Percentiles rank a stretch among this genome's conserved stretches.
Evolutionary conservation across 495 filamentous ascomycete genomes (phyloP).

Genomic region (Penicillium arizonense): DNA sequence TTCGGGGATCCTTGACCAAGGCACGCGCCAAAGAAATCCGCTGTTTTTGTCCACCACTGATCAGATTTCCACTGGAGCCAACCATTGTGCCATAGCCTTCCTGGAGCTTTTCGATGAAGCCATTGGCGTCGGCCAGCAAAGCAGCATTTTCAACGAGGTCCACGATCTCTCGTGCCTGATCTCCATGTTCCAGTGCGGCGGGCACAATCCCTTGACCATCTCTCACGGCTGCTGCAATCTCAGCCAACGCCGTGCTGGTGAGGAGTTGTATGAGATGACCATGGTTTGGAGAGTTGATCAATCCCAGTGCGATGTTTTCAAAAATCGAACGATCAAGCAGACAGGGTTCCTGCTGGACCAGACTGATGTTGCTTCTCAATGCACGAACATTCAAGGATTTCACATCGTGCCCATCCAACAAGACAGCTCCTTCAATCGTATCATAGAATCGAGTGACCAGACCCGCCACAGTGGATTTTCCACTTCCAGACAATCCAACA

Average conservation of each 20-base stretch:
- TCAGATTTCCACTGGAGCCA: conserved; percentile 51
- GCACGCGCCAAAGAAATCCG: conserved; percentile 64
- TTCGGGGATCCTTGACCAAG: conserved; percentile 70
- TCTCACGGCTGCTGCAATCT: conserved; percentile 27
- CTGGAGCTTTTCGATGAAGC: conserved; percentile 42
- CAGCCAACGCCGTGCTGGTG: conserved; percentile 14
- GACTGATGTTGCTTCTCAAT: conserved; percentile 52
- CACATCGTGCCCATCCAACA: conserved; percentile 52
- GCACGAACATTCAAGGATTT: conserved; percentile 52
- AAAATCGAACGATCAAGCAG: conserved; percentile 62
- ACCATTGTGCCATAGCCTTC: conserved; percentile 49
- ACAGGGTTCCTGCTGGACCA: conserved; percentile 66
- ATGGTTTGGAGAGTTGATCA: conserved; percentile 52
- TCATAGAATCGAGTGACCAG: conserved; percentile 52
- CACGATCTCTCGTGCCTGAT: conserved; percentile 29
- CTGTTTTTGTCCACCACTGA: conserved; percentile 62
- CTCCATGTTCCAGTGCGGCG: conserved; percentile 20
- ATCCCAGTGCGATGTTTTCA: conserved; percentile 64
- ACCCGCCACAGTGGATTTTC: conserved; percentile 63
- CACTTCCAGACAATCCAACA: conserved; percentile 65
- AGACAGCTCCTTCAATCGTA: conserved; percentile 36
- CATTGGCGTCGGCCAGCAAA: conserved; percentile 31
- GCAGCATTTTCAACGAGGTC: conserved; percentile 32
- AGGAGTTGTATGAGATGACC: conserved; percentile 27
- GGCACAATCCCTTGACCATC: conserved; percentile 24